Evolutionary conservation across 805 yeast genomes (phyloP), one percentile per base, ranked within the genome.

Genomic region (Candida piceae): DNA sequence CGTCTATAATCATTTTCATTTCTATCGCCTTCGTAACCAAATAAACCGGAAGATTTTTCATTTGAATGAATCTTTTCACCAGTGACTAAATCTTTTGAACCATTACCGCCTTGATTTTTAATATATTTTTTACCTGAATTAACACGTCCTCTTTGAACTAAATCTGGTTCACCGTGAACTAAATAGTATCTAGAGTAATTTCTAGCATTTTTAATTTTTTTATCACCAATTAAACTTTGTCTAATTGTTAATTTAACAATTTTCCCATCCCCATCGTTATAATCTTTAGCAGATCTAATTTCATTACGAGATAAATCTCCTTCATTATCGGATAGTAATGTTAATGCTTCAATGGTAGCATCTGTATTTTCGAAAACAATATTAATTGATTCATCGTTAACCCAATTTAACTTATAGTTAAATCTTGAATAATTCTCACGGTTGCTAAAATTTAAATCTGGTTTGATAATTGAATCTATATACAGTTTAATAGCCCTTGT

Each of bases 111-210:
- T 49, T 53, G 28, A 24, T n/a, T n/a, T n/a, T n/a, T n/a, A n/a
- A n/a, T n/a, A n/a, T n/a, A n/a, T n/a, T n/a, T n/a, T n/a, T n/a
- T n/a, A n/a, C n/a, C n/a, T n/a, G n/a, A n/a, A n/a, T n/a, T n/a
- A n/a, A n/a, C n/a, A n/a, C n/a, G n/a, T 15, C 23, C 30, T 41
- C 71, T 50, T 48, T 63, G 52, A 62, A 53, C 40, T 13, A 38
- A 39, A 11, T 76, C 75, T 3, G 88, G 90, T 52, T 79, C 88
- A 4, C 90, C 90, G 46, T 82, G 80, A 13, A 78, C 52, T 39
- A 79, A 62, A 59, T 82, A 82, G 58, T 80, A 82, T 27, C 84
- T 58, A 16, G 85, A 78, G 36, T 69, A 70, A 11, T 66, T 72
- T 16, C 73, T 63, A 8, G 87, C 79, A 41, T 76, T 74, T 37